Conservation (phyloP, 2,329 filamentous ascomycete genomes). For the Gremmenia infestans region DNA sequence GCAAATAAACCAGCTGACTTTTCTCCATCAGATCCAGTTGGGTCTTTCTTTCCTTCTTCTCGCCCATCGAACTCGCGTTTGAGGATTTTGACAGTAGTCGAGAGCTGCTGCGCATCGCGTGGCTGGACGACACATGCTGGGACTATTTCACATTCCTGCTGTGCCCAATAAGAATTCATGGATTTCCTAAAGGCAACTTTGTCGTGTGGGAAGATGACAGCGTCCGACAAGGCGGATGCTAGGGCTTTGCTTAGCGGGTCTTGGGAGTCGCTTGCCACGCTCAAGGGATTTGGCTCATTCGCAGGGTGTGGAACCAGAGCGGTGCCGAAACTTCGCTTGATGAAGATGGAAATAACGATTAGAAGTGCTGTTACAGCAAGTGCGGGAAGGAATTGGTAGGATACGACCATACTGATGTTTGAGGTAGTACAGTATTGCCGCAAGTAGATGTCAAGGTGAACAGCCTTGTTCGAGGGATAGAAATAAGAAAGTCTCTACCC, state of each 20-base stretch:
- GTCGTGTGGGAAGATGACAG: not conserved
- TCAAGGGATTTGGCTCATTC: not conserved
- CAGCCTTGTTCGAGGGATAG: too few species aligned
- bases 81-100: not conserved
- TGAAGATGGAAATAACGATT: not conserved
- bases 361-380: not conserved
- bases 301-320: not conserved
- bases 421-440: too few species aligned
- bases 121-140: constrained; percentile 10
- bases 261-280: not conserved
- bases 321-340: not conserved
- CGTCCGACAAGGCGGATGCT: not conserved
- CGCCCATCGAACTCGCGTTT: constrained; percentile 1
- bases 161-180: constrained; percentile 7
- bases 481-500: too few species aligned
- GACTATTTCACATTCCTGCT: constrained; percentile 4
- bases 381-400: not conserved
- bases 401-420: too few species aligned
- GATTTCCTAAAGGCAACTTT: not conserved
- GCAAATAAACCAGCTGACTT: not conserved
- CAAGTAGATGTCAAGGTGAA: too few species aligned
- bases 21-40: not conserved
- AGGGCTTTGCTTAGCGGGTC: not conserved
- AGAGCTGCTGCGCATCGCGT: constrained; percentile 6
- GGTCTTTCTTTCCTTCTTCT: not conserved